A percentile compares a stretch with the other conserved stretches of the same genome.
phyloP scores from a whole-genome alignment of 768 basidiomycete genomes.

The Cubamyces lactineus region DNA sequence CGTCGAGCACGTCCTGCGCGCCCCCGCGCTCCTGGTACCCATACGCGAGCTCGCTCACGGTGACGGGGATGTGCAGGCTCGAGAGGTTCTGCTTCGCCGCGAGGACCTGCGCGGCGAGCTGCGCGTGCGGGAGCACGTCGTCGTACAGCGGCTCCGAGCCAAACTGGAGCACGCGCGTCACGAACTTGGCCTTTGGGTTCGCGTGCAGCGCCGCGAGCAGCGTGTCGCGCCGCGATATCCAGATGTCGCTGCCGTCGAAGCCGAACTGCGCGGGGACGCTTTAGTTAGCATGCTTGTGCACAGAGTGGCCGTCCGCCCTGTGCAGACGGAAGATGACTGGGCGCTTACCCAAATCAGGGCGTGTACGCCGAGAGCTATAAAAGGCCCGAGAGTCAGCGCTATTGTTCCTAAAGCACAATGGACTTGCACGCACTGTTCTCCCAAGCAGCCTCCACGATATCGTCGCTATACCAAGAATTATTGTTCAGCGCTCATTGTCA shows the following conservation, averaged over 20 bases:
- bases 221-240: slow-evolving; percentile 32
- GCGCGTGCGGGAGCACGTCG: slow-evolving; percentile 26
- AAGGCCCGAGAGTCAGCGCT: neutral
- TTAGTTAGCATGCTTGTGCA: neutral
- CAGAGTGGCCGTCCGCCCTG: neutral
- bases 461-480: slow-evolving; percentile 42
- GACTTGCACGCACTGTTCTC: slow-evolving; percentile 35
- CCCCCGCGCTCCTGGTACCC: slow-evolving; percentile 33
- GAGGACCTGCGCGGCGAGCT: slow-evolving; percentile 30
- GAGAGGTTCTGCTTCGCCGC: slow-evolving; percentile 30
- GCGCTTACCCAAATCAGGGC: slow-evolving; percentile 69
- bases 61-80: slow-evolving; percentile 31
- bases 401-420: neutral
- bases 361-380: slow-evolving; percentile 58
- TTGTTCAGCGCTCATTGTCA: no score
- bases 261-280: slow-evolving; percentile 30
- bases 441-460: slow-evolving; percentile 73
- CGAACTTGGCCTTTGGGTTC: slow-evolving; percentile 32
- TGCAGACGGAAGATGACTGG: neutral
- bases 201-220: slow-evolving; percentile 33
- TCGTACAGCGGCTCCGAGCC: slow-evolving; percentile 33
- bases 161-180: slow-evolving; percentile 33
- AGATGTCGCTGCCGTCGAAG: slow-evolving; percentile 31
- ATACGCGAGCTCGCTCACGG: slow-evolving; percentile 33
- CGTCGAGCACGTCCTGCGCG: slow-evolving; percentile 33